Percentiles rank a stretch among this genome's conserved stretches.
These are phyloP conservation scores for Termitomyces titanicus DNA, from an alignment of 768 basidiomycete species.

Conservation along the genomic window DNA sequence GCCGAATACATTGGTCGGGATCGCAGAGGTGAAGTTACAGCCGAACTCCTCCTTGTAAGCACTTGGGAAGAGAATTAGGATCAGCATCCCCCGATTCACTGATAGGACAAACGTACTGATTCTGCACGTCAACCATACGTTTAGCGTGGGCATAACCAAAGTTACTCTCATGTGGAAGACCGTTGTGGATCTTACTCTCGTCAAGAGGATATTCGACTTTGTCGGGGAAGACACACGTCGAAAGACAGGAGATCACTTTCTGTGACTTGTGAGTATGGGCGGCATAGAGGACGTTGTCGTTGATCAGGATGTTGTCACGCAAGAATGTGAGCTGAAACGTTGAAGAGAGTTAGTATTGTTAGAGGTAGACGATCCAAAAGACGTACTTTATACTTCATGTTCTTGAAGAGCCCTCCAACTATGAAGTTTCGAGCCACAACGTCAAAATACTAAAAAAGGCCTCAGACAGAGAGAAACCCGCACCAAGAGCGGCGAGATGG, in stretches of 20 bases:
- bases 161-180: slow-evolving; percentile 91
- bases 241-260: slow-evolving; percentile 93
- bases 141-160: slow-evolving; percentile 98
- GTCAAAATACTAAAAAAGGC: slow-evolving; percentile 1
- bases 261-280: slow-evolving; percentile 59
- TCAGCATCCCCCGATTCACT: neutral
- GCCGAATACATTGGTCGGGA: slow-evolving; percentile 97
- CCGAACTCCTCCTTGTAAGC: slow-evolving; percentile 97
- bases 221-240: slow-evolving; percentile 97
- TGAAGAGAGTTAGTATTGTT: neutral
- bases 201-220: slow-evolving; percentile 91
- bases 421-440: slow-evolving; percentile 5
- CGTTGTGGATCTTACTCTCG: slow-evolving; percentile 88
- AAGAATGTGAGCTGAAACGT: slow-evolving; percentile 77
- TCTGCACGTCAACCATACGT: slow-evolving; percentile 92
- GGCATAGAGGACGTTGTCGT: slow-evolving; percentile 86
- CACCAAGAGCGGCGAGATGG: slow-evolving; percentile 90
- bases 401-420: slow-evolving; percentile 95
- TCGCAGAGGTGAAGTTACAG: slow-evolving; percentile 92
- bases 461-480: slow-evolving; percentile 16
- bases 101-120: slow-evolving; percentile 57
- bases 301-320: slow-evolving; percentile 92
- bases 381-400: slow-evolving; percentile 88
- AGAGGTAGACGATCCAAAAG: neutral
- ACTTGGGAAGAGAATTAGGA: slow-evolving; percentile 33